These are phyloP conservation scores for Flaveria sonorensis DNA, from an alignment of 129 eudicot genomes.

Conservation along the genomic window DNA sequence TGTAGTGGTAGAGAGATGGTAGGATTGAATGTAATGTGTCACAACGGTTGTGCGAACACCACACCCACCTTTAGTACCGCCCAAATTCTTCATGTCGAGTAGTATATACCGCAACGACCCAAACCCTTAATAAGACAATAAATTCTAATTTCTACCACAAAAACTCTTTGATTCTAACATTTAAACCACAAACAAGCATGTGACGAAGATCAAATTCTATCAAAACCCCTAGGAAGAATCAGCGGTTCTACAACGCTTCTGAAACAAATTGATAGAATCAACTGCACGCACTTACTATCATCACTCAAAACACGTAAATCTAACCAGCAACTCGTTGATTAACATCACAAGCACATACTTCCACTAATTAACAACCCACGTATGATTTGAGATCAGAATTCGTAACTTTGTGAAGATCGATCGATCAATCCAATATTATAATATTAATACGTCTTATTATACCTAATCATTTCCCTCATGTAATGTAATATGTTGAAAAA, in stretches of 20 bases:
- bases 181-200: neutral
- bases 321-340: neutral
- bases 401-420: neutral
- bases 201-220: too few species aligned
- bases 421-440: neutral
- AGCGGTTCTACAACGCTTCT: neutral
- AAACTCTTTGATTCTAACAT: neutral
- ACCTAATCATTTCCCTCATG: neutral
- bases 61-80: too few species aligned
- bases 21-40: too few species aligned
- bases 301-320: neutral
- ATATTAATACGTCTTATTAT: neutral
- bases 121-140: too few species aligned
- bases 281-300: neutral
- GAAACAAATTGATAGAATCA: neutral
- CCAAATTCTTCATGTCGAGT: too few species aligned
- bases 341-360: constrained; percentile 1
- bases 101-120: too few species aligned
- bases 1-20: too few species aligned
- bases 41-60: too few species aligned
- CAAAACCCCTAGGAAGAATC: neutral
- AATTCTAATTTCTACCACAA: neutral
- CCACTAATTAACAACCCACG: neutral
- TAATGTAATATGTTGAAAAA: neutral
- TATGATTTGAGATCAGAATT: neutral